Evolutionary conservation across 306 rosid species (phyloP), one percentile per base, ranked within the genome.

Genomic region (Vicia villosa): DNA sequence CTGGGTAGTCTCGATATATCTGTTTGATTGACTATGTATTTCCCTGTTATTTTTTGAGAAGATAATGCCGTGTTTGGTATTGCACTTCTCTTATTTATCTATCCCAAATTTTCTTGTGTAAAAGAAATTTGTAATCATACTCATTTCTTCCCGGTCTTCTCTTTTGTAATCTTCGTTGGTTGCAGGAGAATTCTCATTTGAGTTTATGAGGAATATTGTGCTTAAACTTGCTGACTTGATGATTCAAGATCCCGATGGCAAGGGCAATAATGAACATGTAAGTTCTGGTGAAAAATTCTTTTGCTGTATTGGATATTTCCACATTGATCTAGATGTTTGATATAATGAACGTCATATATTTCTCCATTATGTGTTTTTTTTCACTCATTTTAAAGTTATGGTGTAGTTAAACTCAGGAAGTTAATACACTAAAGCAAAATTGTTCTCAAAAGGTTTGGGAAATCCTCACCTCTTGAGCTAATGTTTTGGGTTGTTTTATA

Each of bases 191-290:
- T 43, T 70, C 60, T 88, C 97, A n/a, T 64, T 37, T 67, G 67
- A 75, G 69, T 80, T 79, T 54, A 82, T 87, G 97, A 85, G 63
- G 84, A 81, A 59, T 78, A 79, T 88, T 76, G 87, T 86, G 70
- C 90, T 82, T 81, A 87, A 83, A 79, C 92, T 94, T 70, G 89
- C 92, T 69, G 86, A 84, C 72, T 78, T 77, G 75, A 87, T 86
- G 89, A 85, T 42, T 76, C 74, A 58, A 45, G 69, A 65, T 42
- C 54, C 55, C 12, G 83, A 77, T 62, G 83, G 78, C 63, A 71
- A 72, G 62, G 70, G 68, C 66, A 64, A 75, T 20, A 43, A 65
- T 21, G 79, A 83, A 75, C 81, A 83, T 82, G 96, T 83, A 89
- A 92, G 96, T 85, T 67, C 55, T 57, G 60, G 40, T 41, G 11